phyloP scores from a whole-genome alignment of 2,329 filamentous ascomycete genomes.

The Beauveria sp. region DNA sequence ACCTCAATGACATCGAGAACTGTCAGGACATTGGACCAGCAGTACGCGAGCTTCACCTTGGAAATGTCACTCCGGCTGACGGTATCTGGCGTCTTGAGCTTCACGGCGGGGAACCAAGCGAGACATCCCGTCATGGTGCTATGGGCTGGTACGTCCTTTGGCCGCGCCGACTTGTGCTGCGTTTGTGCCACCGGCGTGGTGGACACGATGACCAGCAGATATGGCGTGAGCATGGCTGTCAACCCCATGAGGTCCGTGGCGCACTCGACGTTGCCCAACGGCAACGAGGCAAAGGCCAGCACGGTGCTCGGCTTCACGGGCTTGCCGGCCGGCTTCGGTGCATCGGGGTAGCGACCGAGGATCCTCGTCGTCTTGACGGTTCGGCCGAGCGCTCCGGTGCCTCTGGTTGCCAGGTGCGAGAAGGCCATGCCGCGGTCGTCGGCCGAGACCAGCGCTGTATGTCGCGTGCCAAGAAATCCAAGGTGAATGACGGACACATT shows the following conservation, averaged over 20 bases:
- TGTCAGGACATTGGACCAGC: constrained; percentile 97
- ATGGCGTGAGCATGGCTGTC: constrained; percentile 92
- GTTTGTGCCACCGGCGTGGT: constrained; percentile 95
- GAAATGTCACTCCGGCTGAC: constrained; percentile 62
- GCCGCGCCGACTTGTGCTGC: constrained; percentile 85
- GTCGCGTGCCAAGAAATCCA: constrained; percentile 89
- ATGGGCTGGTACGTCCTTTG: constrained; percentile 85
- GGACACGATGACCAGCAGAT: constrained; percentile 91
- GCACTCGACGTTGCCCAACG: constrained; percentile 89
- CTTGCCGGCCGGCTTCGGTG: constrained; percentile 53
- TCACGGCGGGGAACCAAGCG: constrained; percentile 96
- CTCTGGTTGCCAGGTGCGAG: constrained; percentile 88
- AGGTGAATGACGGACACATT: constrained; percentile 77
- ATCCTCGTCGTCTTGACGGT: constrained; percentile 86
- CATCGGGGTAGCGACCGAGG: constrained; percentile 79
- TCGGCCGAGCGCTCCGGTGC: constrained; percentile 76
- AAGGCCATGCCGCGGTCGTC: constrained; percentile 97
- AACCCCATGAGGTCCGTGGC: constrained; percentile 80
- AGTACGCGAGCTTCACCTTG: constrained; percentile 86
- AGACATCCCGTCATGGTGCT: constrained; percentile 89
- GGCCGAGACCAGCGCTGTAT: constrained; percentile 90
- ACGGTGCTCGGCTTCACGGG: constrained; percentile 88
- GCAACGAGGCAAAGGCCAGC: constrained; percentile 81
- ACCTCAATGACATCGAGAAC: constrained; percentile 81
- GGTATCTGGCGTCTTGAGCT: constrained; percentile 68